Evolutionary conservation across 257 asterid genomes (phyloP).

Genomic region (Lantana camara): DNA sequence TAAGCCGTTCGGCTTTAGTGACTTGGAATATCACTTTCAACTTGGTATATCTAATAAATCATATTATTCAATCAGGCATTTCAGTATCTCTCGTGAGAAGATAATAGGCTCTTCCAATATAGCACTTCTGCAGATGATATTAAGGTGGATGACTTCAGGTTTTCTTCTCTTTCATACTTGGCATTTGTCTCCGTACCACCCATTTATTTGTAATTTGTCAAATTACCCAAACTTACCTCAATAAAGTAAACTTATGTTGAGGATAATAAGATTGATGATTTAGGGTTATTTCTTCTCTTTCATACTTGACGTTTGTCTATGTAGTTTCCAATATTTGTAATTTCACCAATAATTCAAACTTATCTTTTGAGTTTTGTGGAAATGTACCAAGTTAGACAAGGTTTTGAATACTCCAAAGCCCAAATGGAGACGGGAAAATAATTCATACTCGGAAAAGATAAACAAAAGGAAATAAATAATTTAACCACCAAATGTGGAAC

Average conservation of each 20-base stretch:
- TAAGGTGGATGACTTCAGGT: background rate
- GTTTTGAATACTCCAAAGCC: constrained; percentile 1
- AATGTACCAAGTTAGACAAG: background rate
- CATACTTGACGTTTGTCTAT: background rate
- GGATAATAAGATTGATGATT: background rate
- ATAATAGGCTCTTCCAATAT: background rate
- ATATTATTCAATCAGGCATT: constrained; percentile 5
- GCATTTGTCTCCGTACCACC: background rate
- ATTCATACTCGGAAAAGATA: background rate
- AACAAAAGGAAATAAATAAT: background rate
- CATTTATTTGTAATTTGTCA: too few species aligned
- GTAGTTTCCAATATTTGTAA: background rate
- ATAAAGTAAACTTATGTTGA: background rate
- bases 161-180: background rate
- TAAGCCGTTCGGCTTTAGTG: background rate
- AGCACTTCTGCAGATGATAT: background rate
- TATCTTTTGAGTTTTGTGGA: background rate
- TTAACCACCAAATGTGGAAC: constrained; percentile 4
- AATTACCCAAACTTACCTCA: too few species aligned
- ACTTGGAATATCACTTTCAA: background rate
- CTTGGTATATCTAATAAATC: background rate
- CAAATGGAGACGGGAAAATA: background rate
- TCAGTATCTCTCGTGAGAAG: background rate
- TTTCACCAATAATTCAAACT: background rate
- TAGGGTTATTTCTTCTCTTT: background rate